Evolutionary conservation across 140 eudicot species (phyloP).

Genomic region (Senecio squalidus): DNA sequence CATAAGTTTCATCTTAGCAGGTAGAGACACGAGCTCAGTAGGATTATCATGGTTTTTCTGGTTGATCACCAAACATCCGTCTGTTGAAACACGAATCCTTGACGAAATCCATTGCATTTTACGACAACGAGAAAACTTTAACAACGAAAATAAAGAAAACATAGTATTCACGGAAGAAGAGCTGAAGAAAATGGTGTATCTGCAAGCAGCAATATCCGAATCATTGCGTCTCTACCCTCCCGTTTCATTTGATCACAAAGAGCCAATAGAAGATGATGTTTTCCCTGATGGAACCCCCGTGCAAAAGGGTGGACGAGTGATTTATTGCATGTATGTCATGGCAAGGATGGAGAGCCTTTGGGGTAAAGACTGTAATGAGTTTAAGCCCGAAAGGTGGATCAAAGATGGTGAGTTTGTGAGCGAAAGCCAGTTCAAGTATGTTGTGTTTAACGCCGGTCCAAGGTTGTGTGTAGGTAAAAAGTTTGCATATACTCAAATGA

Average conservation of each 20-base stretch:
- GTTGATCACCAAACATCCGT: conserved; percentile 40
- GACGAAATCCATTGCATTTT: conserved; percentile 32
- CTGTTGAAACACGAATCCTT: conserved; percentile 39
- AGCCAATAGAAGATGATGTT: conserved; percentile 46
- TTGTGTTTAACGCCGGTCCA: conserved; percentile 60
- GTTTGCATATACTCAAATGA: conserved; percentile 67
- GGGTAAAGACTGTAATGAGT: conserved; percentile 53
- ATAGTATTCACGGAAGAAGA: conserved; percentile 40
- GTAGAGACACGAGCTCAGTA: conserved; percentile 66
- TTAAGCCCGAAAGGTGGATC: conserved; percentile 64
- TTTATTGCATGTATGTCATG: conserved; percentile 42
- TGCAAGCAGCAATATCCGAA: conserved; percentile 59
- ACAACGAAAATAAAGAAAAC: conserved; percentile 8
- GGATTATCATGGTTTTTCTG: conserved; percentile 69
- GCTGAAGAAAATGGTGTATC: conserved; percentile 51
- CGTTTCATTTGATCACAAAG: conserved; percentile 61
- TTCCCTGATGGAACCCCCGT: conserved; percentile 48
- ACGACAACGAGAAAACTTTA: conserved; percentile 8
- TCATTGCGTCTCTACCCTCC: conserved; percentile 57
- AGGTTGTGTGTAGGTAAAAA: conserved; percentile 61
- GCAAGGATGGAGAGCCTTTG: conserved; percentile 46
- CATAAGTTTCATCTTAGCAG: conserved; percentile 60
- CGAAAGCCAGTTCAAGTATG: conserved; percentile 47
- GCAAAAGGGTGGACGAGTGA: conserved; percentile 31
- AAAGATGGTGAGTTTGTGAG: conserved; percentile 47